Conservation (phyloP, 148 eudicot species). For the Beta vulgaris region DNA sequence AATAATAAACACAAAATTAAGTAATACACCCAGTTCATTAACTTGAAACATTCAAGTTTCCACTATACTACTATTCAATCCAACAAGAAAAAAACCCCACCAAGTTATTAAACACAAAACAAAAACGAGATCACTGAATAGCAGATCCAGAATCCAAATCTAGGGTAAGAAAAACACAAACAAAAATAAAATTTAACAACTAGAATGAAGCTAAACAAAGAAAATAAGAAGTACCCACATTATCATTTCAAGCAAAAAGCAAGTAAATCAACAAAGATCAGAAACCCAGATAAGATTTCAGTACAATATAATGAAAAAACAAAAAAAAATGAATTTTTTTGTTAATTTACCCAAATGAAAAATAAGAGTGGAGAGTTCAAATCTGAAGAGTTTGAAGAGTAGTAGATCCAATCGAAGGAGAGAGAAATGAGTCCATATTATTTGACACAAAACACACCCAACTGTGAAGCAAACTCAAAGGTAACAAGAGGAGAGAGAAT, state of each 20-base stretch:
- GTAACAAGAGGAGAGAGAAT: not conserved
- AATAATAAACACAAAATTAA: not conserved
- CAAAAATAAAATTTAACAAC: conserved; percentile 24
- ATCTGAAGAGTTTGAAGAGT: conserved; percentile 28
- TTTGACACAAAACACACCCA: conserved; percentile 1
- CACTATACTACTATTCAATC: conserved; percentile 2
- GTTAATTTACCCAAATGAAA: conserved; percentile 22
- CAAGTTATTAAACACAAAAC: conserved; percentile 5
- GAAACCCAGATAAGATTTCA: conserved; percentile 19
- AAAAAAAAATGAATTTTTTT: not conserved
- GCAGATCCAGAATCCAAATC: conserved; percentile 41
- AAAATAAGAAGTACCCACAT: conserved; percentile 37
- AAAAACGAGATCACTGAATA: not conserved
- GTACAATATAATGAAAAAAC: not conserved
- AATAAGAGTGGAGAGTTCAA: conserved; percentile 26
- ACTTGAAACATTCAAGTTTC: not conserved
- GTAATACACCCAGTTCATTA: conserved; percentile 16
- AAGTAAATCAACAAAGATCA: conserved; percentile 25
- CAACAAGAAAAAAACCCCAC: conserved; percentile 11
- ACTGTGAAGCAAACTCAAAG: conserved; percentile 21
- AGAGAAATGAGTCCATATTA: conserved; percentile 23
- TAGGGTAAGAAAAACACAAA: conserved; percentile 11
- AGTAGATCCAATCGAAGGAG: conserved; percentile 33
- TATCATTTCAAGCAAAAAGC: conserved; percentile 22
- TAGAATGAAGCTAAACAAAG: conserved; percentile 18